Evolutionary conservation across 225 moss, liverwort and hornwort genomes (phyloP), one percentile per base, ranked within the genome.

Genomic region (Sphagnum contortum): DNA sequence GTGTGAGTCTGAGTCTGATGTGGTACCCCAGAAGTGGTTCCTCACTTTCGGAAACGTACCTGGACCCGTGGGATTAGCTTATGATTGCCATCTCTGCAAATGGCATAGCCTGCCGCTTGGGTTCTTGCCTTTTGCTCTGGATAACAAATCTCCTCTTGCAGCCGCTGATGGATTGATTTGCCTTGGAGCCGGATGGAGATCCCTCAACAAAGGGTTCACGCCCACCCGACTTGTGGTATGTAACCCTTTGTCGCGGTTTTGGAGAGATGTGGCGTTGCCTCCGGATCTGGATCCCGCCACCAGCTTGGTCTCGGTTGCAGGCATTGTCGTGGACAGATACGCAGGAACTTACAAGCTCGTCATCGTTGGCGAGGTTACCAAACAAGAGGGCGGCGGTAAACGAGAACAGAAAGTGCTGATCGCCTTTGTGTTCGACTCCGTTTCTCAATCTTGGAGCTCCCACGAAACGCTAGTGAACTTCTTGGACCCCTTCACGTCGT

Each of bases 81-180:
- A 74, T 4, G 81, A 81, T 52, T 57, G 69, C 4, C 69, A 64
- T 2, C 61, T 74, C 45, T 64, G 60, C 3, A 77, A 77, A 65
- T 81, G 81, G 81, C 75, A 70, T 57, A 72, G 46, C 6, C 68
- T 81, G 0, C 74, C 81, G 0, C 67, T 81, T 3, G 64, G 72
- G 49, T 81, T 81, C 10, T 77, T 81, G 52, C 81, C 77, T 12
- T 81, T 81, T 14, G 77, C 72, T 50, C 67, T 81, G 2, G 74
- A 75, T 12, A 69, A 13, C 2, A 57, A 69, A 3, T 72, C 74
- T 3, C 81, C 77, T 2, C 70, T 81, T 44, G 81, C 81, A 46
- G 81, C 75, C 2, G 77, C 77, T 0, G 75, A 81, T 45, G 81
- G 81, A 0, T 47, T 81, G 8, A 65, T 81, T 64, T 81, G 81